Evolutionary conservation across 2,329 filamentous ascomycete genomes (phyloP).

Genomic region (Hypoxylon sp.): DNA sequence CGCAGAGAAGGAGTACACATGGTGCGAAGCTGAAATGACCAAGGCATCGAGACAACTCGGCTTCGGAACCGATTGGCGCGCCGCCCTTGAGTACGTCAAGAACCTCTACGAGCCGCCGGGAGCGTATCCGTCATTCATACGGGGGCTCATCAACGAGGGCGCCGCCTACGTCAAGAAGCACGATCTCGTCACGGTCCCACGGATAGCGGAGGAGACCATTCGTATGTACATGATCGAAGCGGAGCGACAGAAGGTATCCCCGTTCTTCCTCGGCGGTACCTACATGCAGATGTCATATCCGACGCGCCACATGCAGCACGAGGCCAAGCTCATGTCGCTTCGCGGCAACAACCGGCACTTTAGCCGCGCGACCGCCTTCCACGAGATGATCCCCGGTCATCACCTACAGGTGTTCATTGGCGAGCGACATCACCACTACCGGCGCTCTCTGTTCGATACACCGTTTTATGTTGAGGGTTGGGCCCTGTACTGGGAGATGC

Average conservation of each 20-base stretch:
- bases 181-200: conserved; percentile 68
- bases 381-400: conserved; percentile 72
- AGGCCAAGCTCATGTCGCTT: conserved; percentile 70
- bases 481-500: conserved; percentile 73
- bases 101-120: conserved; percentile 66
- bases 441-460: conserved; percentile 64
- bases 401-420: conserved; percentile 66
- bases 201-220: conserved; percentile 65
- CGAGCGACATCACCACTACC: conserved; percentile 62
- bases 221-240: conserved; percentile 70
- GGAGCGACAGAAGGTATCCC: conserved; percentile 65
- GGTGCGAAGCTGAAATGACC: conserved; percentile 69
- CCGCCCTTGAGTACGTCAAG: conserved; percentile 69
- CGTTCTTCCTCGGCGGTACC: conserved; percentile 70
- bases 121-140: conserved; percentile 65
- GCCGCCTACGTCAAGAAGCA: conserved; percentile 65
- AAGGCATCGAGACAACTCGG: conserved; percentile 63
- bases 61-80: conserved; percentile 63
- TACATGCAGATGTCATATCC: conserved; percentile 70
- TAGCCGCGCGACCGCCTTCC: conserved; percentile 70
- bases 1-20: conserved; percentile 64
- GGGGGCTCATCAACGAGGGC: conserved; percentile 64
- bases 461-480: conserved; percentile 73
- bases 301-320: conserved; percentile 64
- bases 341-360: conserved; percentile 71